Percentiles rank a stretch among this genome's conserved stretches.
Conservation (phyloP, 805 yeast species). For the Metschnikowia noctiluminum region DNA sequence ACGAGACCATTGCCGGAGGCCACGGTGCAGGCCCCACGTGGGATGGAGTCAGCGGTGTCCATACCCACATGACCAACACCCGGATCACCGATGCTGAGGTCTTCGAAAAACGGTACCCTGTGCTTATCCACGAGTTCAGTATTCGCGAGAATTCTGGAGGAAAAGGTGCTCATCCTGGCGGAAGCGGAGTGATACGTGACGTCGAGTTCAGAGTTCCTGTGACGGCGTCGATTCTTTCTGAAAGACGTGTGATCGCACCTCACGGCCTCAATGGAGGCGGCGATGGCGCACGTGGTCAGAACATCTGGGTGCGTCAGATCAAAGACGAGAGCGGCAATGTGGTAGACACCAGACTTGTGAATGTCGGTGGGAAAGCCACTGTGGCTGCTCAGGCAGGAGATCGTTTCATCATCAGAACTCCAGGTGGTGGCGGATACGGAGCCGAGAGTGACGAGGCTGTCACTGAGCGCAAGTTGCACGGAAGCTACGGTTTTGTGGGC, state of each 20-base stretch:
- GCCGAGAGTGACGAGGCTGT: not conserved
- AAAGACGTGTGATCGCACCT: conserved; percentile 81
- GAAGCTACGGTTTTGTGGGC: conserved; percentile 20
- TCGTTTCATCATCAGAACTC: conserved; percentile 37
- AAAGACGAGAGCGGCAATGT: conserved; percentile 20
- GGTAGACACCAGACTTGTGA: conserved; percentile 16
- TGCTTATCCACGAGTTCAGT: conserved; percentile 17
- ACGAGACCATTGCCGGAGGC: conserved; percentile 21
- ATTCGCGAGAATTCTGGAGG: conserved; percentile 18
- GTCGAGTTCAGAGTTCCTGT: conserved; percentile 20
- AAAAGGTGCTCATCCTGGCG: conserved; percentile 15
- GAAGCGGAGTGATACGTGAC: conserved; percentile 19
- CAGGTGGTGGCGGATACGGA: conserved; percentile 48
- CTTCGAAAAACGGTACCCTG: conserved; percentile 21
- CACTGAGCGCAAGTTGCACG: conserved; percentile 6
- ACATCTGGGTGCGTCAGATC: conserved; percentile 31
- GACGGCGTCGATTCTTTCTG: conserved; percentile 57
- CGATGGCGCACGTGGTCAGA: conserved; percentile 66
- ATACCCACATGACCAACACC: conserved; percentile 20
- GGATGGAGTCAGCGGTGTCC: conserved; percentile 19
- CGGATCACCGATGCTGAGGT: conserved; percentile 21
- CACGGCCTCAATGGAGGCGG: conserved; percentile 84
- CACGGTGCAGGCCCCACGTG: conserved; percentile 21
- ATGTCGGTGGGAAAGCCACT: conserved; percentile 20
- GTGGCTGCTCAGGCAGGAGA: conserved; percentile 36